phyloP scores from a whole-genome alignment of 192 early-diverging fungal genomes.

The Gonapodya prolifera region DNA sequence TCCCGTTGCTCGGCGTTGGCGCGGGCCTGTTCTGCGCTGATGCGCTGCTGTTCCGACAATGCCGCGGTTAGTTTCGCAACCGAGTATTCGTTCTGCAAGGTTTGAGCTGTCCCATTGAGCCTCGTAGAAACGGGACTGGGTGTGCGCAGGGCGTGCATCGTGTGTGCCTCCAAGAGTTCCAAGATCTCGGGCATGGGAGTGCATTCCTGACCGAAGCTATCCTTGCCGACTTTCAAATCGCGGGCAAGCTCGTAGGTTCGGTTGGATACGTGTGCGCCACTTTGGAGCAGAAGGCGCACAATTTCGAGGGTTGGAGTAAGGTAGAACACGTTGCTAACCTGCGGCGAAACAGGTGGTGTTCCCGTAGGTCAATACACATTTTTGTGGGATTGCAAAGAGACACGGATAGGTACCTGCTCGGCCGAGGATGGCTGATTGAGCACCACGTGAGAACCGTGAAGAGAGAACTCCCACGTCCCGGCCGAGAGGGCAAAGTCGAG shows the following conservation, averaged over 20 bases:
- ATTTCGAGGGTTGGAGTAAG: not conserved
- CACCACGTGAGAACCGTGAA: not conserved
- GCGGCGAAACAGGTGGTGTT: not conserved
- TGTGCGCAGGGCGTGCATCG: no score
- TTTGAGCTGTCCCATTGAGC: not conserved
- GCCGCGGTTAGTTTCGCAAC: not conserved
- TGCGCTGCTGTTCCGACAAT: not conserved
- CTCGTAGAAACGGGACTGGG: no score
- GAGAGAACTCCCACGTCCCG: not conserved
- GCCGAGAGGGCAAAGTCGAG: not conserved
- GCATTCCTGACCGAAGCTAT: not conserved
- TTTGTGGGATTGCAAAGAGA: not conserved
- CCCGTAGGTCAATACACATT: not conserved
- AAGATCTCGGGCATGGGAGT: not conserved
- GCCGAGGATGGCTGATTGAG: not conserved
- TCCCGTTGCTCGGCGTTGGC: not conserved
- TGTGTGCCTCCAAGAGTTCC: not conserved
- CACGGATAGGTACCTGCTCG: not conserved
- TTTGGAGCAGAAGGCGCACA: not conserved
- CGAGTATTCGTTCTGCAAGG: not conserved
- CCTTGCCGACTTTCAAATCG: not conserved
- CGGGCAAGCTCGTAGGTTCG: not conserved
- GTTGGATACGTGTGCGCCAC: not conserved
- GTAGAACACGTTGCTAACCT: not conserved
- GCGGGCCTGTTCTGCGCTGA: not conserved